phyloP scores from a whole-genome alignment of 208 protist species.

The Trypanosoma cruzi region DNA sequence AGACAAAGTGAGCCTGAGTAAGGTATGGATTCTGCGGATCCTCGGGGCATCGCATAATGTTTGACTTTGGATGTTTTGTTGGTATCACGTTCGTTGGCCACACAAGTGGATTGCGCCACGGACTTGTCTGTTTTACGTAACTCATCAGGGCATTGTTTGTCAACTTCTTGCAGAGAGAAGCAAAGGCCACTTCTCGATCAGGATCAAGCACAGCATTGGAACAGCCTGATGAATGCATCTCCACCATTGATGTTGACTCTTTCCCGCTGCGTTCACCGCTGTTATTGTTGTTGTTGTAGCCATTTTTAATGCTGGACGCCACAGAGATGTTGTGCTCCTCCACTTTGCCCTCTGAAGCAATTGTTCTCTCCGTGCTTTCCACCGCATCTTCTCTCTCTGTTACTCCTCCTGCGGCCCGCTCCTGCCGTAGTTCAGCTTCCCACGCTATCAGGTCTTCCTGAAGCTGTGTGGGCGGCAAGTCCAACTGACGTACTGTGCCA shows the following conservation, averaged over 20 bases:
- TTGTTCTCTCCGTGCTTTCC: slow-evolving; percentile 7
- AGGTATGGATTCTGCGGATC: slow-evolving; percentile 87
- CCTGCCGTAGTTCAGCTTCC: slow-evolving; percentile 43
- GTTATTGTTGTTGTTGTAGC: neutral
- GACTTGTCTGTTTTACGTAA: slow-evolving; percentile 78
- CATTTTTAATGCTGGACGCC: no score
- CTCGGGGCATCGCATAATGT: slow-evolving; percentile 89
- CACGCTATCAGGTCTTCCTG: slow-evolving; percentile 64
- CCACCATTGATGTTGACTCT: neutral
- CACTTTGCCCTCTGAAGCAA: neutral
- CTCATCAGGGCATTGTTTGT: slow-evolving; percentile 57
- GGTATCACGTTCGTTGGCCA: slow-evolving; percentile 84
- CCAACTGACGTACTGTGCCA: slow-evolving; percentile 61
- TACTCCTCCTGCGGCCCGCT: slow-evolving; percentile 9
- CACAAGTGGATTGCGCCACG: slow-evolving; percentile 86
- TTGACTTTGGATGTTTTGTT: slow-evolving; percentile 80
- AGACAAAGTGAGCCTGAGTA: slow-evolving; percentile 79
- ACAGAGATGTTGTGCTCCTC: neutral
- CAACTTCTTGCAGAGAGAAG: slow-evolving; percentile 49
- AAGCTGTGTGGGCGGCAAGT: slow-evolving; percentile 65
- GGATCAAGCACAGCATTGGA: slow-evolving; percentile 17
- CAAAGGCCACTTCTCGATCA: slow-evolving; percentile 47
- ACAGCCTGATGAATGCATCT: neutral
- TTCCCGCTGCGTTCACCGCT: neutral
- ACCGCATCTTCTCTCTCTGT: no score